Evolutionary conservation across 2,329 filamentous ascomycete species (phyloP).

Genomic region (Fusarium virguliforme): DNA sequence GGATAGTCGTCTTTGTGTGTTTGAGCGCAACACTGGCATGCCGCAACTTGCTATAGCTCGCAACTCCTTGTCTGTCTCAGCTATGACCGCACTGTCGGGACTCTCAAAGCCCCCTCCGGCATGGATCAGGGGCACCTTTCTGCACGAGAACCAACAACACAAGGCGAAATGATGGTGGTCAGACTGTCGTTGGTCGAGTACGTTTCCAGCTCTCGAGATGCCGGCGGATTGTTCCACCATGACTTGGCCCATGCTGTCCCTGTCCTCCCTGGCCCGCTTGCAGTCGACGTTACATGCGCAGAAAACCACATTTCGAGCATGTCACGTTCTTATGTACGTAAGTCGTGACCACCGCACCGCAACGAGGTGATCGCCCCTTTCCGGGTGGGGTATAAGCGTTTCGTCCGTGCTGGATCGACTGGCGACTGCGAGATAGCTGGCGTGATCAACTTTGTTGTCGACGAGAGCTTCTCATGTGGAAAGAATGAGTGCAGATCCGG

Average conservation of each 20-base stretch:
- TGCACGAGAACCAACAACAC: slow-evolving; percentile 16
- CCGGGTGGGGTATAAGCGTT: slow-evolving; percentile 7
- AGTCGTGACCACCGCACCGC: neutral
- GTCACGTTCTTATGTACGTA: slow-evolving; percentile 1
- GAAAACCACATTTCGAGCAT: neutral
- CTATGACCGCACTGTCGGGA: slow-evolving; percentile 4
- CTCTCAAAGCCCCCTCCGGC: neutral
- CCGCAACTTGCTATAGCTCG: neutral
- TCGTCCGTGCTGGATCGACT: slow-evolving; percentile 29
- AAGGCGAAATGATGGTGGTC: slow-evolving; percentile 15
- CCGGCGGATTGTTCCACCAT: neutral
- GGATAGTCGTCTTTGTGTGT: neutral
- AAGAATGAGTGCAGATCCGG: slow-evolving; percentile 28
- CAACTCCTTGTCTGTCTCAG: neutral
- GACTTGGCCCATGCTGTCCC: neutral
- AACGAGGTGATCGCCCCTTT: slow-evolving; percentile 7
- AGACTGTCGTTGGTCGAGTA: slow-evolving; percentile 17
- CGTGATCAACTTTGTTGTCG: slow-evolving; percentile 16
- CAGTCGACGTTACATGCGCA: slow-evolving; percentile 3
- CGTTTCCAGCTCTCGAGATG: slow-evolving; percentile 4
- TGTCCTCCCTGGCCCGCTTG: neutral
- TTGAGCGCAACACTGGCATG: neutral
- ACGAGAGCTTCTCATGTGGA: slow-evolving; percentile 20
- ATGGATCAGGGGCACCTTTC: slow-evolving; percentile 11
- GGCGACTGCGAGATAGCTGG: slow-evolving; percentile 20